Percentiles rank a stretch among this genome's conserved stretches.
These are phyloP conservation scores for Verticillium nonalfalfae DNA, from an alignment of 2,329 filamentous ascomycete species.

Conservation along the genomic window DNA sequence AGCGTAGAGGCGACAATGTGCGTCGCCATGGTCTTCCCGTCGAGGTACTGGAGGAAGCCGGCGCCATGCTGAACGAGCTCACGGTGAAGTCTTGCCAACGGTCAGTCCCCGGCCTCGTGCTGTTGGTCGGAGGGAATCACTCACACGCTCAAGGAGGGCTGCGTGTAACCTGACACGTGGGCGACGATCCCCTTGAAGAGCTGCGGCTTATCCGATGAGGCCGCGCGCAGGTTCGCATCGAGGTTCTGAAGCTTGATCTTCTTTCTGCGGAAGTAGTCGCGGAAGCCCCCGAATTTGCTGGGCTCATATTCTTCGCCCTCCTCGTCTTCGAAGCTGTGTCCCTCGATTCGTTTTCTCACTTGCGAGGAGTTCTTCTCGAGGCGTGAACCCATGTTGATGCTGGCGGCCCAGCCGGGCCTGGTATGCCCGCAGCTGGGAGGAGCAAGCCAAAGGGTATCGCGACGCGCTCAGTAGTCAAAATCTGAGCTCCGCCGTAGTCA, in stretches of 20 bases:
- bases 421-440: not conserved
- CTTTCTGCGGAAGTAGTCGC: slow-evolving; percentile 90
- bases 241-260: slow-evolving; percentile 96
- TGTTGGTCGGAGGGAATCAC: slow-evolving; percentile 11
- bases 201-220: slow-evolving; percentile 63
- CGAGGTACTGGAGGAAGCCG: slow-evolving; percentile 88
- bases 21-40: slow-evolving; percentile 89
- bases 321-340: slow-evolving; percentile 67
- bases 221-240: slow-evolving; percentile 71
- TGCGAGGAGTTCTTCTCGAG: slow-evolving; percentile 58
- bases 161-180: slow-evolving; percentile 93
- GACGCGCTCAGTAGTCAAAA: not conserved
- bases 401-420: not conserved
- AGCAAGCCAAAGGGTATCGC: not conserved
- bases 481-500: not conserved
- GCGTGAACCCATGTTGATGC: slow-evolving; percentile 47
- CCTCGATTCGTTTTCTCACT: slow-evolving; percentile 55
- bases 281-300: slow-evolving; percentile 82
- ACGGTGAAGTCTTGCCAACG: slow-evolving; percentile 56
- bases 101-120: not conserved
- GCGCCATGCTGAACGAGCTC: slow-evolving; percentile 92
- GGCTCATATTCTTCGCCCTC: slow-evolving; percentile 84
- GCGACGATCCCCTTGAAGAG: slow-evolving; percentile 90
- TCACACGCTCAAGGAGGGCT: slow-evolving; percentile 77
- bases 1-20: slow-evolving; percentile 90